Conservation (phyloP, 2,329 filamentous ascomycete genomes). For the Scedosporium minutisporum region DNA sequence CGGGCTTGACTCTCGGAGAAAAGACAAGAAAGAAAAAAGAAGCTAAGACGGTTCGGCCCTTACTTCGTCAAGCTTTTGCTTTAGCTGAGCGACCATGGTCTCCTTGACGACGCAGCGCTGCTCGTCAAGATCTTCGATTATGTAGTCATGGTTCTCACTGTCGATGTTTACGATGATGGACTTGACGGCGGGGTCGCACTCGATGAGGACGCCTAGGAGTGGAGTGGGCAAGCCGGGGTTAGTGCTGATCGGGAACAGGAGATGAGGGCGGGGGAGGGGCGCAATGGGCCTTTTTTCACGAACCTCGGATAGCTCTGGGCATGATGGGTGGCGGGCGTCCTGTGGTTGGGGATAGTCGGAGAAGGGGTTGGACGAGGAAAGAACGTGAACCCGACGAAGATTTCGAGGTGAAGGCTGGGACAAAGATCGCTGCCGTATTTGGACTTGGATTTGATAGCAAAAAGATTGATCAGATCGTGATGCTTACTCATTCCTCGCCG, state of each 20-base stretch:
- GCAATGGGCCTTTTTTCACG: slow-evolving; percentile 7
- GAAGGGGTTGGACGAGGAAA: neutral
- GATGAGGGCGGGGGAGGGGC: neutral
- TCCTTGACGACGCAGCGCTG: slow-evolving; percentile 67
- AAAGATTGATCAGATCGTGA: neutral
- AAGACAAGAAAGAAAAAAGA: neutral
- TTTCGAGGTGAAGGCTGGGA: neutral
- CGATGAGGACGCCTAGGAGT: slow-evolving; percentile 57
- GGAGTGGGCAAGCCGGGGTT: slow-evolving; percentile 6
- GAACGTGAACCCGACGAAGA: neutral
- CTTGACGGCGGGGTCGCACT: slow-evolving; percentile 81
- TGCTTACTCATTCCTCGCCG: neutral
- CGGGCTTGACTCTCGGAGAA: neutral
- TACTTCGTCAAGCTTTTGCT: slow-evolving; percentile 60
- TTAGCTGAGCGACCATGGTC: slow-evolving; percentile 58
- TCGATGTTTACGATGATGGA: slow-evolving; percentile 75
- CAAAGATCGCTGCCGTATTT: neutral
- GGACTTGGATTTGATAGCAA: neutral
- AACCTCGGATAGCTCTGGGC: slow-evolving; percentile 49
- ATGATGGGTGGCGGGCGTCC: slow-evolving; percentile 24
- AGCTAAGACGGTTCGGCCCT: slow-evolving; percentile 11
- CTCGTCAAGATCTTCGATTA: slow-evolving; percentile 74
- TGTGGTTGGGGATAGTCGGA: neutral
- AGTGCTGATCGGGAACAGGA: slow-evolving; percentile 5
- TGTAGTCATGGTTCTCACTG: slow-evolving; percentile 58